Evolutionary conservation across 768 basidiomycete species (phyloP), one percentile per base, ranked within the genome.

Genomic region (Gyrodon lividus): DNA sequence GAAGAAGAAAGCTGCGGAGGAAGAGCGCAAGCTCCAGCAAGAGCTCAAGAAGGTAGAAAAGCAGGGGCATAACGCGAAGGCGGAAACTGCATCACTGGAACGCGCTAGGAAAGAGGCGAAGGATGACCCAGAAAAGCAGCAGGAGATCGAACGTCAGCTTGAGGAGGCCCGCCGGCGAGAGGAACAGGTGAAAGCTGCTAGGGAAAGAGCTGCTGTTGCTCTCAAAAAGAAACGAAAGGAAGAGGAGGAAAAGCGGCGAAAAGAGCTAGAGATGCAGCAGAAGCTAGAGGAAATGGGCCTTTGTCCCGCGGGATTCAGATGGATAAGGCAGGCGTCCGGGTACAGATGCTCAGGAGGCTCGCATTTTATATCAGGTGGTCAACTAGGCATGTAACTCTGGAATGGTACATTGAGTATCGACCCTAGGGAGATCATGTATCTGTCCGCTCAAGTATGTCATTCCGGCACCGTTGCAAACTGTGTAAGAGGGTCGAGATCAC

Each of bases 271-370:
- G 51, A 73, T 69, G 2, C 84, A 84, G 64, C 53, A 31, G 31
- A 77, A 72, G 50, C 60, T 84, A 6, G 66, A 70, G 0, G 9
- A 45, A 0, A 76, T 84, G 73, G 85, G 84, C 0, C 58, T 75
- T 4, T 86, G 85, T 58, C 59, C 61, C 0, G 55, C 31, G 2
- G 80, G 79, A 12, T 82, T 44, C 50, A 55, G 13, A 20, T 83
- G 80, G 81, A 73, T 74, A 49, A 74, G 64, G 39, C 65, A 72
- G 40, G 34, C 6, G 0, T 26, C 9, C 6, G 79, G 77, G 6
- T 82, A 81, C 59, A 60, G 76, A 8, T 81, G 80, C 54, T 67
- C 68, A 1, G 80, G 71, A 3, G 79, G 80, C 0, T 10, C 38
- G 2, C 81, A 82, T 61, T 81, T 65, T 46, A 42, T 80, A 3